phyloP scores from a whole-genome alignment of 208 protist species.

The Leishmania gerbilli region DNA sequence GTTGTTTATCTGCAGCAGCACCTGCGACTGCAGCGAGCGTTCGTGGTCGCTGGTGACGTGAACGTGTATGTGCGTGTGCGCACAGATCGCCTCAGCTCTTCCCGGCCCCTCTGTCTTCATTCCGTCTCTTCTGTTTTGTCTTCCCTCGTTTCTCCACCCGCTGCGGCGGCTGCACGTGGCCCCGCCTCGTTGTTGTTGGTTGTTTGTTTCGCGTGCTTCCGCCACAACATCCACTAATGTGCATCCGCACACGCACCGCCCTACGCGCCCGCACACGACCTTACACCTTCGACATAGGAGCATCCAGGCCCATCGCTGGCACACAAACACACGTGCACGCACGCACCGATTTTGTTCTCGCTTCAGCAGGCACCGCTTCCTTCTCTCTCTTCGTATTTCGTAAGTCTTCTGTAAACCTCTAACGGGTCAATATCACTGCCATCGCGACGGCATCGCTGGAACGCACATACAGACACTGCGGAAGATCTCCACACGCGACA shows the following conservation, averaged over 20 bases:
- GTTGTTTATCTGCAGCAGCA: neutral
- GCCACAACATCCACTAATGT: neutral
- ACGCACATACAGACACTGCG: neutral
- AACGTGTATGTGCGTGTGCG: neutral
- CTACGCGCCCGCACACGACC: too few relatives aligned
- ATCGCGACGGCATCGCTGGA: neutral
- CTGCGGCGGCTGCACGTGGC: neutral
- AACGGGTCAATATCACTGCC: neutral
- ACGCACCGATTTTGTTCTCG: neutral
- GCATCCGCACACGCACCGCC: neutral
- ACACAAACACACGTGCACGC: neutral
- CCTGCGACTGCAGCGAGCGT: neutral
- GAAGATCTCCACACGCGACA: neutral
- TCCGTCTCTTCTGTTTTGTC: neutral
- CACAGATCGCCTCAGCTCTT: neutral
- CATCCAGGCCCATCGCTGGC: neutral
- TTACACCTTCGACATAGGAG: neutral
- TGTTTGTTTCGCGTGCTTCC: conserved; percentile 3
- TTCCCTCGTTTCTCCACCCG: neutral
- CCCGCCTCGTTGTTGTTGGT: neutral
- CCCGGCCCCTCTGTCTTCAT: neutral
- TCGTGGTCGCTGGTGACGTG: neutral
- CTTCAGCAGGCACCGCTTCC: neutral
- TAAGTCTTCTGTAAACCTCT: neutral
- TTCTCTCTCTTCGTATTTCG: neutral